phyloP scores from a whole-genome alignment of 129 eudicot genomes.

The Gnaphalium uliginosum region DNA sequence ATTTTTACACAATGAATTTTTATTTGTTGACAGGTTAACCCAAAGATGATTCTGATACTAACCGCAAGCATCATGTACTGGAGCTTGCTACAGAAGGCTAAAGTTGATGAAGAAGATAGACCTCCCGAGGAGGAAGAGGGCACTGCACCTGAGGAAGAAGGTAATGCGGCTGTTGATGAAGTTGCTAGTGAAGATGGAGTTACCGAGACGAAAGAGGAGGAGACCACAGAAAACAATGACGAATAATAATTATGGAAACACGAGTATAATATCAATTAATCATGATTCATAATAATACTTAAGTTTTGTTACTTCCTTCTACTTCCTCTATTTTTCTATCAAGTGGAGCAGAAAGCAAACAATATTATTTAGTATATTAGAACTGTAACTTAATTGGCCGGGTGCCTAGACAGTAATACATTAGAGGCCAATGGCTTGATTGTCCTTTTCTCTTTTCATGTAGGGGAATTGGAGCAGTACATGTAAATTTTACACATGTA shows the following conservation, averaged over 20 bases:
- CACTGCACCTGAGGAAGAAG: constrained; percentile 19
- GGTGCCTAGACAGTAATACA: constrained; percentile 2
- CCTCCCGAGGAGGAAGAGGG: constrained; percentile 34
- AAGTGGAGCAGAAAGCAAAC: constrained; percentile 25
- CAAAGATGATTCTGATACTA: constrained; percentile 80
- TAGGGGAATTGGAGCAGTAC: constrained; percentile 26
- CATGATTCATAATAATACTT: constrained; percentile 3
- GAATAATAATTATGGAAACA: constrained; percentile 3
- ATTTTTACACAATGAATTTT: background rate
- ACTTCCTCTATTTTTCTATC: constrained; percentile 25
- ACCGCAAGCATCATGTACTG: constrained; percentile 97
- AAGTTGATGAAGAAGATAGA: constrained; percentile 30
- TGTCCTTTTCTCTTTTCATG: constrained; percentile 22
- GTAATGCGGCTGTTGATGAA: constrained; percentile 17
- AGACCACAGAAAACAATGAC: constrained; percentile 7
- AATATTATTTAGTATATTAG: constrained; percentile 23
- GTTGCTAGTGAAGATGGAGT: constrained; percentile 30
- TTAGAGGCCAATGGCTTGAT: constrained; percentile 19
- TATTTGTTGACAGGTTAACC: constrained; percentile 62
- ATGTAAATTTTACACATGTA: constrained; percentile 36
- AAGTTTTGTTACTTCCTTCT: background rate
- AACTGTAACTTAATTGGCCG: constrained; percentile 26
- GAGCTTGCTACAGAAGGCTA: constrained; percentile 67
- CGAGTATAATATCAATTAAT: constrained; percentile 16
- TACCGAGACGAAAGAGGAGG: constrained; percentile 24